Conservation (phyloP, 345 rosid genomes). For the Lumnitzera racemosa region DNA sequence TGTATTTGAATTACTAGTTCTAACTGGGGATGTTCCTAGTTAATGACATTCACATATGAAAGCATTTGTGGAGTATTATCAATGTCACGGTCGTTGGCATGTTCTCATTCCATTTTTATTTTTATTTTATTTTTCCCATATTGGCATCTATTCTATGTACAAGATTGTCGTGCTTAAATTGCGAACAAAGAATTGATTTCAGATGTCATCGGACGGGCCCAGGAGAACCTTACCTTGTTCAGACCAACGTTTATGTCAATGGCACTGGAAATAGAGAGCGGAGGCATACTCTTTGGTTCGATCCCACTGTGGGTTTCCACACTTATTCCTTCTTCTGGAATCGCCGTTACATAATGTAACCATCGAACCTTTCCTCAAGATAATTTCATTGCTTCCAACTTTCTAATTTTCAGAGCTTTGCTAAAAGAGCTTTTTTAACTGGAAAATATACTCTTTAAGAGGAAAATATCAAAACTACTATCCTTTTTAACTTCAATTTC, state of each 20-base stretch:
- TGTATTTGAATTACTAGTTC: background rate
- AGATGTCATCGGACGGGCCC: slow-evolving; percentile 21
- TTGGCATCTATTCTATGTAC: too few species aligned
- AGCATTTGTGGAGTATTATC: background rate
- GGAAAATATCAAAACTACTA: too few species aligned
- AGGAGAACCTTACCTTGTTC: slow-evolving; percentile 22
- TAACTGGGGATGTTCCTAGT: too few species aligned
- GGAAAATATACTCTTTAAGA: too few species aligned
- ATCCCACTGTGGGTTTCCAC: slow-evolving; percentile 12
- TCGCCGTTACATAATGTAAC: slow-evolving; percentile 10
- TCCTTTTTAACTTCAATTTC: too few species aligned
- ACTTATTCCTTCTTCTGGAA: slow-evolving; percentile 19
- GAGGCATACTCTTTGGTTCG: slow-evolving; percentile 18
- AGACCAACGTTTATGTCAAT: slow-evolving; percentile 15
- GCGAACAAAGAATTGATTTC: background rate
- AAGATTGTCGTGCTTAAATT: background rate
- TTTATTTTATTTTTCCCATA: background rate
- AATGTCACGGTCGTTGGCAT: background rate
- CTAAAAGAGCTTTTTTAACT: too few species aligned
- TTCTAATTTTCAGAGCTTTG: background rate
- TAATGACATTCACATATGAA: too few species aligned
- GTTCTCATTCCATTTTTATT: background rate
- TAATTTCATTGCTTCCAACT: background rate
- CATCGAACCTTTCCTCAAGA: background rate
- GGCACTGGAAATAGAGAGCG: slow-evolving; percentile 20